Evolutionary conservation across 768 basidiomycete species (phyloP).

Genomic region (Amanita rimosa): DNA sequence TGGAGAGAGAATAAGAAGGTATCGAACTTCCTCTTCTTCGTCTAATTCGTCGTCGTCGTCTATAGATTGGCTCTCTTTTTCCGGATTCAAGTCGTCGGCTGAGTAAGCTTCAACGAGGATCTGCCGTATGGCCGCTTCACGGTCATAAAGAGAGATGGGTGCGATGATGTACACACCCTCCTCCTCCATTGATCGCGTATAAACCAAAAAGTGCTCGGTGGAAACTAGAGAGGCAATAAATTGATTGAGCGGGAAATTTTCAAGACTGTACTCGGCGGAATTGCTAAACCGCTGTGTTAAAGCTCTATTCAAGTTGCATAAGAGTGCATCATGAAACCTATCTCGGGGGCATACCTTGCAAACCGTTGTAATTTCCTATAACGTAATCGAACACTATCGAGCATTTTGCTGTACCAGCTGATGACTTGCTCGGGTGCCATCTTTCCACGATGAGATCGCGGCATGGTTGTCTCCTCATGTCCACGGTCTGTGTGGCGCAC

Average conservation of each 20-base stretch:
- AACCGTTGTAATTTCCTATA: slow-evolving; percentile 94
- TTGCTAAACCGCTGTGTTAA: slow-evolving; percentile 85
- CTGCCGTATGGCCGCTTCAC: slow-evolving; percentile 64
- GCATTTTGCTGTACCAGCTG: slow-evolving; percentile 85
- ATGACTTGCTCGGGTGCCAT: slow-evolving; percentile 81
- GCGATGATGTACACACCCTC: slow-evolving; percentile 92
- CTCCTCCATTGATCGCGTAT: slow-evolving; percentile 77
- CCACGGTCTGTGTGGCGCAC: slow-evolving; percentile 11
- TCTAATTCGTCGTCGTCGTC: slow-evolving; percentile 16
- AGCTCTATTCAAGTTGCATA: slow-evolving; percentile 27
- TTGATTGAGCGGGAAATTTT: slow-evolving; percentile 59
- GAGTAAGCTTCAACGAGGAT: slow-evolving; percentile 83
- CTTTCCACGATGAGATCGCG: slow-evolving; percentile 21
- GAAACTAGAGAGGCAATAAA: slow-evolving; percentile 73
- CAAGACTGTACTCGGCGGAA: slow-evolving; percentile 82
- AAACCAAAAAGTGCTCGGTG: slow-evolving; percentile 89
- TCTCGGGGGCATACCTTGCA: slow-evolving; percentile 48
- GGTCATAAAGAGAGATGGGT: slow-evolving; percentile 61
- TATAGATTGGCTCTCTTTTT: slow-evolving; percentile 26
- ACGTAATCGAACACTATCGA: slow-evolving; percentile 84
- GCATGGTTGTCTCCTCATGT: slow-evolving; percentile 10
- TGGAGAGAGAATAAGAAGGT: slow-evolving; percentile 82
- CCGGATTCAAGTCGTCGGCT: slow-evolving; percentile 49
- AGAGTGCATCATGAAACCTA: slow-evolving; percentile 1
- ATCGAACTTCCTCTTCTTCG: slow-evolving; percentile 53